Percentiles rank a stretch among this genome's conserved stretches.
These are phyloP conservation scores for Pseudocercospora macadamiae DNA, from an alignment of 2,329 filamentous ascomycete genomes.

Conservation along the genomic window DNA sequence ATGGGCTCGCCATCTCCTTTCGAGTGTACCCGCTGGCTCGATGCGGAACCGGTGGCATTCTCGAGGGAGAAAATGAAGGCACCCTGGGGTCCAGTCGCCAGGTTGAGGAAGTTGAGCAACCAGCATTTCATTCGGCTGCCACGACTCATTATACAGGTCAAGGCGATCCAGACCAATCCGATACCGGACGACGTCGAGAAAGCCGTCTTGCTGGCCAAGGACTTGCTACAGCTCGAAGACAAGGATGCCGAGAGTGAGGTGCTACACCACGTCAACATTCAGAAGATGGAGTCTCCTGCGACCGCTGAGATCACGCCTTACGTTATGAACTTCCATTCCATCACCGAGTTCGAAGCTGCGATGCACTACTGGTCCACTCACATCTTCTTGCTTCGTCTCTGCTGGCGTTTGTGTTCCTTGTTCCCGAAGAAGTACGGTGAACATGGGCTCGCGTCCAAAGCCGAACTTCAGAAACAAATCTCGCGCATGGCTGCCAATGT, in stretches of 20 bases:
- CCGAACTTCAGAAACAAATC: conserved; percentile 12
- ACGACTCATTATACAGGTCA: conserved; percentile 18
- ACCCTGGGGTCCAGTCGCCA: conserved; percentile 8
- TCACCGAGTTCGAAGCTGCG: conserved; percentile 20
- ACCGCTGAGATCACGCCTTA: conserved; percentile 12
- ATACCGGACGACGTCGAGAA: conserved; percentile 11
- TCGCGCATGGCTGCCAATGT: conserved; percentile 22
- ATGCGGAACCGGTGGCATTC: conserved; percentile 20
- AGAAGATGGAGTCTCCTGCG: conserved; percentile 12
- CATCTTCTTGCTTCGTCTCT: conserved; percentile 21
- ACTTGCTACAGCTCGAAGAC: conserved; percentile 18
- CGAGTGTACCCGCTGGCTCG: conserved; percentile 18
- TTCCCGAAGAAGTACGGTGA: conserved; percentile 16
- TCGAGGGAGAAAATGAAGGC: conserved; percentile 16
- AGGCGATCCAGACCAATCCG: conserved; percentile 10
- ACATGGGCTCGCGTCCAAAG: conserved; percentile 9
- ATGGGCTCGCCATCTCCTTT: conserved; percentile 20
- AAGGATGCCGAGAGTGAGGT: conserved; percentile 19
- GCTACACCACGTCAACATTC: conserved; percentile 21
- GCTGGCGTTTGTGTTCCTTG: conserved; percentile 19
- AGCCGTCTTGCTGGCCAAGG: conserved; percentile 14
- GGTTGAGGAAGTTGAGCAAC: conserved; percentile 20
- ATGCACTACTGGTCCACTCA: conserved; percentile 24
- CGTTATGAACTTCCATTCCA: conserved; percentile 21
- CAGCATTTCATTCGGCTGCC: conserved; percentile 25